Evolutionary conservation across 2,329 filamentous ascomycete species (phyloP), one percentile per base, ranked within the genome.

Genomic region (Paraphaeosphaeria sporulosa): DNA sequence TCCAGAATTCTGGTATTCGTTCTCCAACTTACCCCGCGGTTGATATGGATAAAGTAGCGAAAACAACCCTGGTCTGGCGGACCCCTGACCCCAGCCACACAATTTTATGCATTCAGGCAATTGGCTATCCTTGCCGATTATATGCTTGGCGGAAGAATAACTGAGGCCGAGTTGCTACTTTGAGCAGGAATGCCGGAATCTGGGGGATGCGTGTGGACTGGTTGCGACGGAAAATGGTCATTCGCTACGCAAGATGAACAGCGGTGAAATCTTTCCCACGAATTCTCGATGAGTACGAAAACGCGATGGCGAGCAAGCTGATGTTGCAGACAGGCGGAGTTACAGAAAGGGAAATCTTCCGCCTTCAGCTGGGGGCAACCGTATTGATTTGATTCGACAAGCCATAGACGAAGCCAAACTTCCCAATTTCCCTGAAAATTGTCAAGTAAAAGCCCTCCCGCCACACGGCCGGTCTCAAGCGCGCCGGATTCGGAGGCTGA

Each of bases 41-140:
- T 74, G 67, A 74, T 72, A 70, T 74, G 73, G 73, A 68, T 76
- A 76, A 69, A 66, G 42, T 64, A 48, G 21, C 27, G 40, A 36
- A 6, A 42, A 36, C 10, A 43, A 19, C 27, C 52, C 30, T 47
- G 52, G 36, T 47, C 10, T 8, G 7, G 43, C 43, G 23, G 34
- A 48, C 48, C 57, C 55, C 42, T 36, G 52, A 44, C 51, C 38
- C 60, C 44, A 34, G 36, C 23, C 43, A 59, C 42, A n/a, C 17
- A 15, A 55, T 32, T 44, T 19, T 32, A 3, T 56, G 44, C 50
- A 61, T 61, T 61, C 57, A 58, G 51, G 50, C 59, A 51, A 25
- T 51, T 50, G 13, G 15, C 27, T n/a, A 17, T 36, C 42, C 27
- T 19, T 36, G 42, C 10, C 19, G 15, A 36, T 23, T 36, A 9